phyloP scores from a whole-genome alignment of 179 eudicot species.

The Dionaea muscipula region DNA sequence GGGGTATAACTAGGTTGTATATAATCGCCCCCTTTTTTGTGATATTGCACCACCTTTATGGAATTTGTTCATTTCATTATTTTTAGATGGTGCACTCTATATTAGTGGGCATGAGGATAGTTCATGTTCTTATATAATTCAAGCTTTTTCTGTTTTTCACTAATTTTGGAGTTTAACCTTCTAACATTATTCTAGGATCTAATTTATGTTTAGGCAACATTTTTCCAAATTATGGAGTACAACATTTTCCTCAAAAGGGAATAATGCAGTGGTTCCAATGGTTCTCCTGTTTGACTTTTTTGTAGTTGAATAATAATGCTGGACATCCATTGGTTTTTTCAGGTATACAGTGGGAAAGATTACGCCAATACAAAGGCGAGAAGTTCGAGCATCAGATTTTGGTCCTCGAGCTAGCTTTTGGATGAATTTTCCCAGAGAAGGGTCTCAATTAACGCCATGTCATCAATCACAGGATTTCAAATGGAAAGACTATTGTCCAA shows the following conservation, averaged over 20 bases:
- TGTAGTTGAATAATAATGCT: constrained; percentile 15
- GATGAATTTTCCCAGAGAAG: constrained; percentile 92
- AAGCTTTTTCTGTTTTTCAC: too few relatives aligned
- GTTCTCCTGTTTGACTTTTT: background rate
- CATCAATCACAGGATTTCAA: constrained; percentile 90
- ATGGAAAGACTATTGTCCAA: constrained; percentile 98
- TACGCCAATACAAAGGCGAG: constrained; percentile 88
- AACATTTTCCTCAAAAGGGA: background rate
- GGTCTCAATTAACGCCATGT: constrained; percentile 85
- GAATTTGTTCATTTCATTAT: too few relatives aligned
- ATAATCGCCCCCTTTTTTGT: too few relatives aligned
- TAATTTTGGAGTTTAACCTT: too few relatives aligned
- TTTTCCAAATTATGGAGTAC: background rate
- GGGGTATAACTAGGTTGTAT: too few relatives aligned
- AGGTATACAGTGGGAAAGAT: constrained; percentile 98
- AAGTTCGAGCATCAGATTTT: constrained; percentile 75
- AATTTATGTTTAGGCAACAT: background rate
- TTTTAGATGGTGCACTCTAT: too few relatives aligned
- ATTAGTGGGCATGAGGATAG: too few relatives aligned
- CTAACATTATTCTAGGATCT: too few relatives aligned
- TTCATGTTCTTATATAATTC: too few relatives aligned
- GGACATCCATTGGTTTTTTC: constrained; percentile 27
- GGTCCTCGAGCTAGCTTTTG: constrained; percentile 95
- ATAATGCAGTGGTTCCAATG: background rate
- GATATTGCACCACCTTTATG: too few relatives aligned